Conservation (phyloP, 768 basidiomycete species). For the Rhodosporidiobolus odoratus region DNA sequence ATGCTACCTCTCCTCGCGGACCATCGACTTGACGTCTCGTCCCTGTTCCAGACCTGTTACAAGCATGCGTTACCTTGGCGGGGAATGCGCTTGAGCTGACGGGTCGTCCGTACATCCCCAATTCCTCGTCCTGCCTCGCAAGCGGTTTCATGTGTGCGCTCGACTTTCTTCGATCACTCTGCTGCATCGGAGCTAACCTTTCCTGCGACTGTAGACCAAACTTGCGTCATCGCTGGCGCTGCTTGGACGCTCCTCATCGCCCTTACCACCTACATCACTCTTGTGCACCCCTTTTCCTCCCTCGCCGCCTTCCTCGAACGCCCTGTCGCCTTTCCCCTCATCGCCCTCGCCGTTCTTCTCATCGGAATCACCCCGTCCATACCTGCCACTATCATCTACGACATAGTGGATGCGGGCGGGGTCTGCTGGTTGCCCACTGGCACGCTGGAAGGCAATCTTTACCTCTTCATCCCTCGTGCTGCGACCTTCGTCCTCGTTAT, state of each 20-base stretch:
- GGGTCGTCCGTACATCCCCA: not conserved
- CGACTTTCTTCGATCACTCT: too few species aligned
- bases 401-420: slow-evolving; percentile 11
- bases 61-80: slow-evolving; percentile 5
- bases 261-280: slow-evolving; percentile 15
- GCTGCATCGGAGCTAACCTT: not conserved
- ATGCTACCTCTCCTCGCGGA: fast-evolving
- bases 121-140: not conserved
- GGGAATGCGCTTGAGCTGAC: not conserved
- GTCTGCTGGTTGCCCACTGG: slow-evolving; percentile 21
- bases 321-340: slow-evolving; percentile 7
- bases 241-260: slow-evolving; percentile 30
- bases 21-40: not conserved
- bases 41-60: slow-evolving; percentile 1
- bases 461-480: slow-evolving; percentile 28
- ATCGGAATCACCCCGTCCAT: slow-evolving; percentile 12
- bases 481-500: slow-evolving; percentile 19
- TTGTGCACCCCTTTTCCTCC: slow-evolving; percentile 20
- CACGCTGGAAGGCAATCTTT: slow-evolving; percentile 6
- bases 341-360: not conserved
- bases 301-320: slow-evolving; percentile 5
- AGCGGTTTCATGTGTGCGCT: slow-evolving; percentile 21
- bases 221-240: slow-evolving; percentile 19
- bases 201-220: slow-evolving; percentile 14
- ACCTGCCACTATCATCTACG: not conserved